These are phyloP conservation scores for Trichoderma brevicompactum DNA, from an alignment of 2,329 filamentous ascomycete species.

Conservation along the genomic window DNA sequence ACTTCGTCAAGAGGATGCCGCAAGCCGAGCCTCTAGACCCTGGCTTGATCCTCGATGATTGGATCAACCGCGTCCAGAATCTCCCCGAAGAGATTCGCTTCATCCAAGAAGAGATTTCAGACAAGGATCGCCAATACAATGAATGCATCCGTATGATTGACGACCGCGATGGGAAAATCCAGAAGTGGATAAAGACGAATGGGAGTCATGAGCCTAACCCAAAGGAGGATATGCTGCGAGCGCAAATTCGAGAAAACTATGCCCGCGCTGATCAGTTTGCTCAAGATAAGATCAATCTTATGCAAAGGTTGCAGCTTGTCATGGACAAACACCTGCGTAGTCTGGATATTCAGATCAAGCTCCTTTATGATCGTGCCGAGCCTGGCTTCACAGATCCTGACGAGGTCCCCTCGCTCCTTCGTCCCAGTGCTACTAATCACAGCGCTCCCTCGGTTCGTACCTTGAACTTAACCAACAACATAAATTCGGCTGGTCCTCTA, in stretches of 20 bases:
- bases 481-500: constrained; percentile 36
- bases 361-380: constrained; percentile 63
- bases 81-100: constrained; percentile 82
- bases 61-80: constrained; percentile 75
- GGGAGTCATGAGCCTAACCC: constrained; percentile 75
- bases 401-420: constrained; percentile 66
- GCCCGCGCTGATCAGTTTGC: constrained; percentile 71
- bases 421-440: constrained; percentile 60
- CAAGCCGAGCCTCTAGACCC: constrained; percentile 65
- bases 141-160: constrained; percentile 71
- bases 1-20: constrained; percentile 70
- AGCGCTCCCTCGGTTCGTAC: constrained; percentile 47
- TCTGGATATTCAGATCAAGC: constrained; percentile 67
- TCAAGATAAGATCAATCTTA: constrained; percentile 73
- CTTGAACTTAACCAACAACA: constrained; percentile 49
- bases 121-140: constrained; percentile 75
- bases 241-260: constrained; percentile 70
- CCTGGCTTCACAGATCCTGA: constrained; percentile 66
- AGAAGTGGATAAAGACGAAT: constrained; percentile 80
- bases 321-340: constrained; percentile 66
- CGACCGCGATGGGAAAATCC: constrained; percentile 73
- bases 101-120: constrained; percentile 79
- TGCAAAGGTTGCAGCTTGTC: constrained; percentile 64
- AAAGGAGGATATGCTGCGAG: constrained; percentile 71
- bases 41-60: constrained; percentile 76